Evolutionary conservation across 495 filamentous ascomycete genomes (phyloP), one percentile per base, ranked within the genome.

Genomic region (Annulohypoxylon nitens): DNA sequence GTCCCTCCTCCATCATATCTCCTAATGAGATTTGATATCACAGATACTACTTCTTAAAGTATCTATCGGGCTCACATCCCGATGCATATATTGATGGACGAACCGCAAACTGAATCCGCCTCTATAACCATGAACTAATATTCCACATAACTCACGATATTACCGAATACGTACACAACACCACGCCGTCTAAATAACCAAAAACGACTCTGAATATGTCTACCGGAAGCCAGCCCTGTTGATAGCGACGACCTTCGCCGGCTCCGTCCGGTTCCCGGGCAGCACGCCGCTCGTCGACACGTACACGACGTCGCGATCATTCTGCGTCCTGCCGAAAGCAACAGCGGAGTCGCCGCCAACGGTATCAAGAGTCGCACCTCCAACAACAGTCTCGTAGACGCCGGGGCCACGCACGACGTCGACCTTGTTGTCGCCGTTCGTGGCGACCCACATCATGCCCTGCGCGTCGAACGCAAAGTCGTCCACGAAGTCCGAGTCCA

Each of bases 391-490:
- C 39, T 45, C 61, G 20, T 70, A 64, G 2, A 33, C 26, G 2
- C 81, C 82, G 67, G 74, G 64, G 0, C 59, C 34, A 2, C 16
- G 37, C 18, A 83, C 70, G 14, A 75, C 66, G n/a, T 73, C 72
- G 14, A 83, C 58, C 23, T 61, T 70, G 20, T 76, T 63, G 64
- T 78, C 67, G 4, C 45, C 54, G 43, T 73, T 70, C n/a, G 72
- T 65, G 0, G 79, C 78, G 55, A 76, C 69, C 68, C 80, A 84
- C 39, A 77, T 68, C 37, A 58, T 55, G 0, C 76, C 81, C 11
- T 34, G 45, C 3, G 18, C 26, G 63, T 79, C 81, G 25, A 81
- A 50, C 14, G 68, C 73, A 53, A 84, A 83, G 64, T 84, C 83
- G 73, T 84, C 83, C n/a, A 72, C 70, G 37, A 69, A 70, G 14